Conservation (phyloP, 768 basidiomycete genomes). For the Hericium erinaceus region DNA sequence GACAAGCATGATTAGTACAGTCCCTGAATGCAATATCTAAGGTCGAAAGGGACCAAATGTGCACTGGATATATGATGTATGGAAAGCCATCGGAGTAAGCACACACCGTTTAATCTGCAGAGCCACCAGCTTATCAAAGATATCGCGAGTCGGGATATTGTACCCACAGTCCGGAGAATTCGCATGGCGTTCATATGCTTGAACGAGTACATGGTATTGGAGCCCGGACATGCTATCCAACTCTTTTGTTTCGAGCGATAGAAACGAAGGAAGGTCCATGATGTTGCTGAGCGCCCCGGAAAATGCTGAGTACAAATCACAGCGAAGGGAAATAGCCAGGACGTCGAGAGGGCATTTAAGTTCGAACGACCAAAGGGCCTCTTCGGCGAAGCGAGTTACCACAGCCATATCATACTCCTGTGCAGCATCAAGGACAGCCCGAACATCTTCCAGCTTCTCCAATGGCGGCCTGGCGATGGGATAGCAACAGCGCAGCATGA, state of each 20-base stretch:
- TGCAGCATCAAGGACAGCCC: constrained; percentile 2
- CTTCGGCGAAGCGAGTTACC: background rate
- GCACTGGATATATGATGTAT: too few relatives aligned
- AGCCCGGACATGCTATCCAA: background rate
- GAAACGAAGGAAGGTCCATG: background rate
- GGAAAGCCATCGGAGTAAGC: background rate
- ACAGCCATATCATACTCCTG: constrained; percentile 7
- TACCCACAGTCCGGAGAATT: too few relatives aligned
- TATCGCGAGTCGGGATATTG: too few relatives aligned
- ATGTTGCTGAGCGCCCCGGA: background rate
- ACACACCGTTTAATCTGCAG: too few relatives aligned
- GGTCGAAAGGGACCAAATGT: too few relatives aligned
- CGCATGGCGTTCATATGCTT: background rate
- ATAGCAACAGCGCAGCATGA: constrained; percentile 7
- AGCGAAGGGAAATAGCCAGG: background rate
- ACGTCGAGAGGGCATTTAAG: constrained; percentile 5
- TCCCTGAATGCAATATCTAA: too few relatives aligned
- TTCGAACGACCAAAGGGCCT: background rate
- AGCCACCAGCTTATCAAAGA: too few relatives aligned
- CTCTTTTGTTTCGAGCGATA: background rate
- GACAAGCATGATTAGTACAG: too few relatives aligned
- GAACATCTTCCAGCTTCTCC: background rate
- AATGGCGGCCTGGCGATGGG: background rate
- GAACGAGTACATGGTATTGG: background rate
- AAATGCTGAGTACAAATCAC: background rate